These are phyloP conservation scores for Debaryomyces nepalensis DNA, from an alignment of 1,139 yeast species.

Conservation along the genomic window DNA sequence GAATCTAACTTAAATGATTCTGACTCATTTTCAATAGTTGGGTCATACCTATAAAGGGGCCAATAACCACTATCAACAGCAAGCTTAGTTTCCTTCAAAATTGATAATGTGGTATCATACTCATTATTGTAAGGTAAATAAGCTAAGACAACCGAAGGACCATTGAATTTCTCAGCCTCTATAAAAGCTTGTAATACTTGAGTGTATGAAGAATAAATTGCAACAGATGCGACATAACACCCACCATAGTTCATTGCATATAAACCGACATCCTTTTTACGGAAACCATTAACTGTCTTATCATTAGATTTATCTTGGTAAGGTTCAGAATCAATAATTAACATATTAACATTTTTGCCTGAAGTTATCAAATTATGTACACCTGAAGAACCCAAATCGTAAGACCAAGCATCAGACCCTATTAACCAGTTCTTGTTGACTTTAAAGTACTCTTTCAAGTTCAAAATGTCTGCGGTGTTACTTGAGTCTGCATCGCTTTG, in stretches of 20 bases:
- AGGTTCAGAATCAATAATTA: constrained; percentile 93
- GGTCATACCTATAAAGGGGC: constrained; percentile 92
- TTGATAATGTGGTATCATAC: constrained; percentile 68
- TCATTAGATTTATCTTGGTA: constrained; percentile 45
- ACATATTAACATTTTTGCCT: constrained; percentile 78
- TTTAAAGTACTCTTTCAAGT: constrained; percentile 48
- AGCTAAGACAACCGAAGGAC: constrained; percentile 91
- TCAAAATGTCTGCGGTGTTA: constrained; percentile 49
- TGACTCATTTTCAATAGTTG: constrained; percentile 50
- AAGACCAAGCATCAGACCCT: constrained; percentile 96
- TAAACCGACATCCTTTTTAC: constrained; percentile 92
- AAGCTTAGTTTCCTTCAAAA: constrained; percentile 82
- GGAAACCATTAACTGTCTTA: constrained; percentile 40
- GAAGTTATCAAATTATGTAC: constrained; percentile 83
- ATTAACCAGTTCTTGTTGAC: constrained; percentile 75
- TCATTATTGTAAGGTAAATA: constrained; percentile 79
- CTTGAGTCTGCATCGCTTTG: constrained; percentile 44
- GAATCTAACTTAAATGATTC: constrained; percentile 82
- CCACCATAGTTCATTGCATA: constrained; percentile 95
- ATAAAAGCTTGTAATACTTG: constrained; percentile 87
- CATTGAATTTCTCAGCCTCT: constrained; percentile 86
- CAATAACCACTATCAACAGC: constrained; percentile 95
- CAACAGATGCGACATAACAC: constrained; percentile 92
- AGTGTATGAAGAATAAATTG: constrained; percentile 90
- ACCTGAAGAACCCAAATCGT: constrained; percentile 90